A percentile compares a stretch with the other conserved stretches of the same genome.
These are phyloP conservation scores for Glebionis coronaria DNA, from an alignment of 129 eudicot species.

Conservation along the genomic window DNA sequence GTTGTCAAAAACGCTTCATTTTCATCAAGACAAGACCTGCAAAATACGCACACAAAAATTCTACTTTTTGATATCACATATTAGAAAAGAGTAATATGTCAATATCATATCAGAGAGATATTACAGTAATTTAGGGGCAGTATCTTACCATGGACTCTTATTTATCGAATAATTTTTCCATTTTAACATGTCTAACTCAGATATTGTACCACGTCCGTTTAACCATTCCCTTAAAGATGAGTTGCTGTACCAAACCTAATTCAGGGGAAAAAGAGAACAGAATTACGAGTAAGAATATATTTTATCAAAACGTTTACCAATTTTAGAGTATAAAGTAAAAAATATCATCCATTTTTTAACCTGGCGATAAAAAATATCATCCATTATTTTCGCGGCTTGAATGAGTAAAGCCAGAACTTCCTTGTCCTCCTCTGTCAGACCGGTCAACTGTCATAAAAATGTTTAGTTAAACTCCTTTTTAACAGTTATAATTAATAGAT, in stretches of 20 bases:
- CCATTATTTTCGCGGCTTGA: slow-evolving; percentile 14
- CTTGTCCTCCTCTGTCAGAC: slow-evolving; percentile 53
- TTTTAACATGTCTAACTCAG: slow-evolving; percentile 65
- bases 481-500: too few relatives aligned
- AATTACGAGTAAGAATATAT: background rate
- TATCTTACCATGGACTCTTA: slow-evolving; percentile 80
- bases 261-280: background rate
- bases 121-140: background rate
- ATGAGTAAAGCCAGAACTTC: slow-evolving; percentile 62
- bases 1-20: slow-evolving; percentile 83
- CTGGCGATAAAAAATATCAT: slow-evolving; percentile 36
- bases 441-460: too few relatives aligned
- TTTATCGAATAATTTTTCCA: slow-evolving; percentile 78
- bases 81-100: background rate
- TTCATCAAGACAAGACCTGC: slow-evolving; percentile 85
- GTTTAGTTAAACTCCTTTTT: too few relatives aligned
- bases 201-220: slow-evolving; percentile 43
- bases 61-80: too few relatives aligned
- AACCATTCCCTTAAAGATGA: slow-evolving; percentile 77
- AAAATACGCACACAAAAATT: too few relatives aligned
- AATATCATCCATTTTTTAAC: slow-evolving; percentile 25
- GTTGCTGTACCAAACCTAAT: slow-evolving; percentile 86
- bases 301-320: background rate
- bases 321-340: too few relatives aligned
- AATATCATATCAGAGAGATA: background rate